Conservation (phyloP, 139 green algal genomes). For the Coccomyxa sp. region DNA sequence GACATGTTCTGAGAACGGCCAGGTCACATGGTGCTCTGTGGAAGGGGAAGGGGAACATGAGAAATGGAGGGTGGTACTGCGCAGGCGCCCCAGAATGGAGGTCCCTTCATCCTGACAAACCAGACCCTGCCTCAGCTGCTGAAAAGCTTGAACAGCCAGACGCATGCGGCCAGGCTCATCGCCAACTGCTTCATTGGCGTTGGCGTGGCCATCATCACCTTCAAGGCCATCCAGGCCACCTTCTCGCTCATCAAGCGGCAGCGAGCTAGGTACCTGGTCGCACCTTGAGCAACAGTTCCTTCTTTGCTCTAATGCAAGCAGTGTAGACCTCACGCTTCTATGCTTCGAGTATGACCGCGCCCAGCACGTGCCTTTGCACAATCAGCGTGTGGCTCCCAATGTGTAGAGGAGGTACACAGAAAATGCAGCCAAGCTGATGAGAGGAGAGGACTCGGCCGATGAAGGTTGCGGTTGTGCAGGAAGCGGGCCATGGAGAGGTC, state of each 20-base stretch:
- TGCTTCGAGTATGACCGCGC: too few relatives aligned
- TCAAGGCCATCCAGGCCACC: neutral
- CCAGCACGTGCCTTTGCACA: too few relatives aligned
- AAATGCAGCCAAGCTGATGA: too few relatives aligned
- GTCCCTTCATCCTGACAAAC: constrained; percentile 24
- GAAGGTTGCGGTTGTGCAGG: neutral
- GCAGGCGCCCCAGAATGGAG: constrained; percentile 4
- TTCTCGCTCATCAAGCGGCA: neutral
- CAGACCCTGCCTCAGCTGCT: constrained; percentile 22
- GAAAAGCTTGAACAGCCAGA: constrained; percentile 5
- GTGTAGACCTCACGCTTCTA: too few relatives aligned
- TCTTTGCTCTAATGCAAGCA: too few relatives aligned
- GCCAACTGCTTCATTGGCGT: constrained; percentile 7
- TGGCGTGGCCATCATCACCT: neutral
- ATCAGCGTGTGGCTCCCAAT: too few relatives aligned
- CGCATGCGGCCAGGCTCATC: constrained; percentile 8
- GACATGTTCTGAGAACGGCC: neutral
- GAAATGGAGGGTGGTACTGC: neutral
- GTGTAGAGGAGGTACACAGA: too few relatives aligned
- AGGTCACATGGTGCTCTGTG: too few relatives aligned
- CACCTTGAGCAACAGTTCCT: too few relatives aligned
- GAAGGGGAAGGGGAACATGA: neutral
- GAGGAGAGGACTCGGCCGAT: too few relatives aligned
- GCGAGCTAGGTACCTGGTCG: too few relatives aligned
- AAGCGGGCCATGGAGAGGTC: neutral